These are phyloP conservation scores for Phytophthora idaei DNA, from an alignment of 352 stramenopile species.

Conservation along the genomic window DNA sequence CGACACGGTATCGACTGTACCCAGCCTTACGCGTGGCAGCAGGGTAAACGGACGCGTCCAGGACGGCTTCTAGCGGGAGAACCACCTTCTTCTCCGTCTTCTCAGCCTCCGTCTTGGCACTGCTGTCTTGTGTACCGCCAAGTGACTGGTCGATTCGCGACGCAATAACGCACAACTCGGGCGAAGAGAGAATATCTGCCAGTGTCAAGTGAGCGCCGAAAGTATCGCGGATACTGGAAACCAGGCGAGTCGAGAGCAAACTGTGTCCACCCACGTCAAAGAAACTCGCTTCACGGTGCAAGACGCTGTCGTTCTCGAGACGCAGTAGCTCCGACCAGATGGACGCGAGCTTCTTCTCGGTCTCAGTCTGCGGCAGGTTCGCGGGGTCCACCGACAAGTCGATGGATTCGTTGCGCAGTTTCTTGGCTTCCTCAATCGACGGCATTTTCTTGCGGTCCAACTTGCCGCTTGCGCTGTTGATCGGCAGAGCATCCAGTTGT, in stretches of 20 bases:
- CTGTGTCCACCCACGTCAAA: constrained; percentile 86
- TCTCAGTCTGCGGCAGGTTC: constrained; percentile 61
- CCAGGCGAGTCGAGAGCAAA: constrained; percentile 71
- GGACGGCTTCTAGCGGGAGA: constrained; percentile 64
- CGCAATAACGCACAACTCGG: constrained; percentile 63
- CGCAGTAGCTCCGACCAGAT: constrained; percentile 77
- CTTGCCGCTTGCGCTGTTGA: constrained; percentile 89
- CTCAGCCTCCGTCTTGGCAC: neutral
- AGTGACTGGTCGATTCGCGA: constrained; percentile 53
- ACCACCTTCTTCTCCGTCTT: constrained; percentile 51
- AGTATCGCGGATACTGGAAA: constrained; percentile 70
- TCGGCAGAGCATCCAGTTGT: constrained; percentile 83
- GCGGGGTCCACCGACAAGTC: constrained; percentile 56
- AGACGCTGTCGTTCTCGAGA: constrained; percentile 55
- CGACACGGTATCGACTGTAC: constrained; percentile 81
- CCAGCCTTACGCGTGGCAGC: constrained; percentile 71
- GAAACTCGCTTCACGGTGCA: constrained; percentile 74
- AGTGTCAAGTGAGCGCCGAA: constrained; percentile 77
- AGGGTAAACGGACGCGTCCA: constrained; percentile 77
- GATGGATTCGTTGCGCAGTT: constrained; percentile 76
- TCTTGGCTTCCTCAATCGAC: constrained; percentile 66
- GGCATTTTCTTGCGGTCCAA: constrained; percentile 90
- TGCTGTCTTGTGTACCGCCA: constrained; percentile 8
- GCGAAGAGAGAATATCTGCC: constrained; percentile 71
- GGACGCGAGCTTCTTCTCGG: constrained; percentile 58